A percentile compares a stretch with the other conserved stretches of the same genome.
These are phyloP conservation scores for Eucalyptus guilfoylei DNA, from an alignment of 345 rosid genomes.

Conservation along the genomic window DNA sequence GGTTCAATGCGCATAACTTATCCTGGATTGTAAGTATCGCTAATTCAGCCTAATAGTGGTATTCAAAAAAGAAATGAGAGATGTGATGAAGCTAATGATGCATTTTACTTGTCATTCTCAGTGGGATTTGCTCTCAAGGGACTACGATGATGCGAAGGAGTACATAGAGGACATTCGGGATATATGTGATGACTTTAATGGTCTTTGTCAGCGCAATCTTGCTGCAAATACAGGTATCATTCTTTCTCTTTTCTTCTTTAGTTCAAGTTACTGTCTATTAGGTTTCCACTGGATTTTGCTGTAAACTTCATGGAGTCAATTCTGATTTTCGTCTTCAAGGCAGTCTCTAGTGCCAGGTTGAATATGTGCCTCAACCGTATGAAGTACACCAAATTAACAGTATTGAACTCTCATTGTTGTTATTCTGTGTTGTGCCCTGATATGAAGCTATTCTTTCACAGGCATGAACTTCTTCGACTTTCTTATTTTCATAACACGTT, in stretches of 20 bases:
- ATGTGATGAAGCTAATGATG: background rate
- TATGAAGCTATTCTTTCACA: conserved; percentile 7
- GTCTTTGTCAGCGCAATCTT: conserved; percentile 88
- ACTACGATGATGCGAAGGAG: conserved; percentile 69
- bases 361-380: background rate
- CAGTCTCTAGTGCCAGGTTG: background rate
- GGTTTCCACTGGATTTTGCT: background rate
- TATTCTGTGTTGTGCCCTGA: background rate
- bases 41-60: background rate
- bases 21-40: conserved; percentile 71
- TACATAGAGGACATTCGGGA: conserved; percentile 89
- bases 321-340: background rate
- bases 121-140: conserved; percentile 80
- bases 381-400: background rate
- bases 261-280: background rate
- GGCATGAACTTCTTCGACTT: conserved; percentile 86
- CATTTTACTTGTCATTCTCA: conserved; percentile 8
- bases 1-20: conserved; percentile 83
- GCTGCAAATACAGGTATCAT: conserved; percentile 82
- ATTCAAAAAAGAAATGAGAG: background rate
- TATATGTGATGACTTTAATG: conserved; percentile 81
- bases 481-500: conserved; percentile 43
- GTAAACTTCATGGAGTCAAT: background rate
- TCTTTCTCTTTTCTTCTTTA: background rate
- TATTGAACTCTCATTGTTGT: background rate